phyloP scores from a whole-genome alignment of 495 filamentous ascomycete species.

The Aspergillus asperescens region DNA sequence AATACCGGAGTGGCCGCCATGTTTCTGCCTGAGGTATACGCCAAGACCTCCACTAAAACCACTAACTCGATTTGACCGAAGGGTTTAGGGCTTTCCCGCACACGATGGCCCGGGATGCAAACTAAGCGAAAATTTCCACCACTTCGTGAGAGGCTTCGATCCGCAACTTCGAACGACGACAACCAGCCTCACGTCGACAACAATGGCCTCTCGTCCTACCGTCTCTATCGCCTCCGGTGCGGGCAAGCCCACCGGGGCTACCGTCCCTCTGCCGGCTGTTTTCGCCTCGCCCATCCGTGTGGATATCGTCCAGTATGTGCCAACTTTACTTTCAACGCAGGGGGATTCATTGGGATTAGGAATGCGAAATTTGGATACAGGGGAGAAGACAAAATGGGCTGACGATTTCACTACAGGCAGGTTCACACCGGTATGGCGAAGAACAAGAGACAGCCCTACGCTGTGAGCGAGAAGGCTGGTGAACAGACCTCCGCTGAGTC shows the following conservation, averaged over 20 bases:
- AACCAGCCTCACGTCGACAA: slow-evolving; percentile 43
- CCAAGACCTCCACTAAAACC: not conserved
- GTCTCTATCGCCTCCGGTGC: slow-evolving; percentile 91
- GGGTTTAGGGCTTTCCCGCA: slow-evolving; percentile 39
- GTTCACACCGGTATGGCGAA: slow-evolving; percentile 99
- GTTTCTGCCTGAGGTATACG: slow-evolving; percentile 10
- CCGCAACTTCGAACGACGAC: slow-evolving; percentile 45
- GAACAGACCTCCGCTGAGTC: slow-evolving; percentile 99
- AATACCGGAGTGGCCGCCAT: not conserved
- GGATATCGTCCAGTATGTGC: slow-evolving; percentile 88
- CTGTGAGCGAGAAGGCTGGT: slow-evolving; percentile 99
- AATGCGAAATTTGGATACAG: not conserved
- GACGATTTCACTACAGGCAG: slow-evolving; percentile 45
- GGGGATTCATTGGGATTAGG: slow-evolving; percentile 6
- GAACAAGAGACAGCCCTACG: slow-evolving; percentile 99
- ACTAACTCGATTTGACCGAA: slow-evolving; percentile 21
- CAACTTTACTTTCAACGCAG: slow-evolving; percentile 13
- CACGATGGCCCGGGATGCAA: slow-evolving; percentile 23
- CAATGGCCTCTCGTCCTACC: slow-evolving; percentile 90
- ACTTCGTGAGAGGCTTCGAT: slow-evolving; percentile 33
- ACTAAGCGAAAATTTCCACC: slow-evolving; percentile 49
- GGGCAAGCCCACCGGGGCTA: slow-evolving; percentile 81
- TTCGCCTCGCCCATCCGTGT: slow-evolving; percentile 95
- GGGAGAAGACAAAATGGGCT: slow-evolving; percentile 21
- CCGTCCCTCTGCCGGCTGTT: slow-evolving; percentile 85